These are phyloP conservation scores for Apiotrichum domesticum DNA, from an alignment of 1,284 basidiomycete genomes.

Conservation along the genomic window DNA sequence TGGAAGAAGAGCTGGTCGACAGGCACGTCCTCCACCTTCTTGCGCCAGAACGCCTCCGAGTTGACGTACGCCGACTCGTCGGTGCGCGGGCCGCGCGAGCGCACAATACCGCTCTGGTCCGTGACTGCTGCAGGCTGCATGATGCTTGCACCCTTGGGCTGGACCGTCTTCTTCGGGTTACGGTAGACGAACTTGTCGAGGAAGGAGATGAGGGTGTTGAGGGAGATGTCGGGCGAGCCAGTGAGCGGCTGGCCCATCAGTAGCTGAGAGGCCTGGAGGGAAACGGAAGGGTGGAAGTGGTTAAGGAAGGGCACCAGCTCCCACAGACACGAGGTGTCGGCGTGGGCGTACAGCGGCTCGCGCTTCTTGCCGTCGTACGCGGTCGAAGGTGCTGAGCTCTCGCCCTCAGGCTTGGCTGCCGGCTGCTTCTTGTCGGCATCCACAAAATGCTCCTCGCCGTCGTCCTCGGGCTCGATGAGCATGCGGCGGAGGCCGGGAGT, in stretches of 20 bases:
- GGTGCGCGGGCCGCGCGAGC: constrained; percentile 58
- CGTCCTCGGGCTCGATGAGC: constrained; percentile 52
- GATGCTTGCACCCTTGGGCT: constrained; percentile 66
- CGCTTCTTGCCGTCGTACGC: constrained; percentile 81
- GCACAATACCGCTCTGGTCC: constrained; percentile 61
- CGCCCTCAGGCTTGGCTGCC: constrained; percentile 9
- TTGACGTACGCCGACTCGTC: constrained; percentile 48
- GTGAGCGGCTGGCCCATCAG: constrained; percentile 61
- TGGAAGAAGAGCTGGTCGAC: constrained; percentile 72
- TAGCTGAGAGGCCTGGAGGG: constrained; percentile 78
- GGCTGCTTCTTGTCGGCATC: constrained; percentile 40
- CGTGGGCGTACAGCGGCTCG: constrained; percentile 82
- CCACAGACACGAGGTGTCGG: constrained; percentile 76
- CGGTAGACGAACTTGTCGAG: constrained; percentile 87
- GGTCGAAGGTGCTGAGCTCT: constrained; percentile 11
- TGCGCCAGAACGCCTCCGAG: constrained; percentile 69
- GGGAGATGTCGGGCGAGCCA: constrained; percentile 77
- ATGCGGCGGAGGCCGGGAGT: constrained; percentile 65
- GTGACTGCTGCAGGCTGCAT: constrained; percentile 87
- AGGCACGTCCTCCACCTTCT: constrained; percentile 66
- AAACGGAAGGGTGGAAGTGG: constrained; percentile 89
- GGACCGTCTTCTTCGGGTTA: constrained; percentile 81
- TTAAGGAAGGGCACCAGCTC: constrained; percentile 75
- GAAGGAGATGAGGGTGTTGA: constrained; percentile 90
- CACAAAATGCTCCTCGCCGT: constrained; percentile 53